phyloP scores from a whole-genome alignment of 2,329 filamentous ascomycete genomes.

The Claviceps sp. region DNA sequence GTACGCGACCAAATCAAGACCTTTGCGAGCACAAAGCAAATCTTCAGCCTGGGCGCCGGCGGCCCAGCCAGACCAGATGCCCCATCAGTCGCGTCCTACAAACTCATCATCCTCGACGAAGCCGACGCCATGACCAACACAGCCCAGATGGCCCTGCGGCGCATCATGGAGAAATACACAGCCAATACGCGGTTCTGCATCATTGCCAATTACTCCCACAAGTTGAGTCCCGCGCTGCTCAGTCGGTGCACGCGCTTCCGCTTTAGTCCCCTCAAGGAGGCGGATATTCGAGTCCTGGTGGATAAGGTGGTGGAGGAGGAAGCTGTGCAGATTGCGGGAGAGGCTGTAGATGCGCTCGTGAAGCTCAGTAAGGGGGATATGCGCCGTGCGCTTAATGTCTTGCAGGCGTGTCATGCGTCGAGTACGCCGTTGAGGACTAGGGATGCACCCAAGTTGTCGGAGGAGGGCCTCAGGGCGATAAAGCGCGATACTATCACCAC shows the following conservation, averaged over 20 bases:
- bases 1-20: constrained; percentile 99
- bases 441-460: constrained; percentile 43
- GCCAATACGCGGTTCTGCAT: constrained; percentile 96
- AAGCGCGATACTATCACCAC: constrained; percentile 70
- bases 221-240: constrained; percentile 81
- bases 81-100: constrained; percentile 39
- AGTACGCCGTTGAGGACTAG: constrained; percentile 58
- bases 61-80: constrained; percentile 17
- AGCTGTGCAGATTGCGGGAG: constrained; percentile 64
- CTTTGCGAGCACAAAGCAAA: constrained; percentile 95
- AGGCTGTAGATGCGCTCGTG: constrained; percentile 74
- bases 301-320: constrained; percentile 86
- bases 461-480: constrained; percentile 39
- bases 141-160: constrained; percentile 88
- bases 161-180: constrained; percentile 99
- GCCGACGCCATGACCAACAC: constrained; percentile 99
- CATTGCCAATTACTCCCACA: constrained; percentile 98
- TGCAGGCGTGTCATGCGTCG: constrained; percentile 92
- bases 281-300: constrained; percentile 71
- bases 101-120: constrained; percentile 95
- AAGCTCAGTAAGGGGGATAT: constrained; percentile 89
- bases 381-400: constrained; percentile 83
- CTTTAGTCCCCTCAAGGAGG: constrained; percentile 84
- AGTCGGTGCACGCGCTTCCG: constrained; percentile 90
- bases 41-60: constrained; percentile 61